A percentile compares a stretch with the other conserved stretches of the same genome.
Evolutionary conservation across 2,329 filamentous ascomycete species (phyloP).

Genomic region (Bertia moriformis): DNA sequence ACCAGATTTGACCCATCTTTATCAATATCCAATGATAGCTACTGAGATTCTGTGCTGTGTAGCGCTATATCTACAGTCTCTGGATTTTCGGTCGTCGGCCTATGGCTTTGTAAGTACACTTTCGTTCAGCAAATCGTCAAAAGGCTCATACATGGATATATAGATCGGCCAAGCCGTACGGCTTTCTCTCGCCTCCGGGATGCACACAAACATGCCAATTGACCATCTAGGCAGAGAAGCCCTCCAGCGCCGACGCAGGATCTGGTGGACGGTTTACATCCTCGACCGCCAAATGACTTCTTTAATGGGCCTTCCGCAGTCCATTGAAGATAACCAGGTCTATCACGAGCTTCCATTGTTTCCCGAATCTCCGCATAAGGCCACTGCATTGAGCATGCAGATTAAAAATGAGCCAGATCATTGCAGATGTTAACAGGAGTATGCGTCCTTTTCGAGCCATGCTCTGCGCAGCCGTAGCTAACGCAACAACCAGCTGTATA

Average conservation of each 20-base stretch:
- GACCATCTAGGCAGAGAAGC: constrained; percentile 20
- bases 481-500: not conserved
- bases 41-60: constrained; percentile 34
- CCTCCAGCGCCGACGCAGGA: constrained; percentile 28
- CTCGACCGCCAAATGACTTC: constrained; percentile 37
- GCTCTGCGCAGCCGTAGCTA: too few species aligned
- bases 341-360: constrained; percentile 28
- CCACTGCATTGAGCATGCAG: constrained; percentile 24
- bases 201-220: constrained; percentile 34
- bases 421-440: not conserved
- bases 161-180: constrained; percentile 35
- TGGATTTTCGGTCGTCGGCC: constrained; percentile 29
- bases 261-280: constrained; percentile 39
- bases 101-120: constrained; percentile 23
- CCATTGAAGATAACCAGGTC: constrained; percentile 33
- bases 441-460: not conserved
- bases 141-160: not conserved
- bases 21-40: constrained; percentile 24
- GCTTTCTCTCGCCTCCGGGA: constrained; percentile 29
- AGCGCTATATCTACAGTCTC: constrained; percentile 33
- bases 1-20: constrained; percentile 22
- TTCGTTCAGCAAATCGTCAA: not conserved
- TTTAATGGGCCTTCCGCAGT: constrained; percentile 33
- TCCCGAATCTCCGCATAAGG: constrained; percentile 18
- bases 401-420: constrained; percentile 24